Conservation (phyloP, 2,329 filamentous ascomycete species). For the Aspergillus quadrilineatus region DNA sequence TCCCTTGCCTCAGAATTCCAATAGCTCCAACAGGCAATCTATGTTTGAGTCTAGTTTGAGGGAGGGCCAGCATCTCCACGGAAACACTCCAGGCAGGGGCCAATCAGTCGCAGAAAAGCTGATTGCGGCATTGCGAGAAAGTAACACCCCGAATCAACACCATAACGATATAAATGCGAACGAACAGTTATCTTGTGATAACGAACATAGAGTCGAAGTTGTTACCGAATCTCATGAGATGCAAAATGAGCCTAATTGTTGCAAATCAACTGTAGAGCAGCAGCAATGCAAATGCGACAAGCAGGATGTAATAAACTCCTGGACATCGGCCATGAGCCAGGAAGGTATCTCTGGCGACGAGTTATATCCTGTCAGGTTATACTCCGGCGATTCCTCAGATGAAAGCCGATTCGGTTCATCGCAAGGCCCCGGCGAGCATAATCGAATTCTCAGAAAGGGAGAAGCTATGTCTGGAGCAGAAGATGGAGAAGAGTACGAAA, state of each 20-base stretch:
- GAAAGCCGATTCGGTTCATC: not conserved
- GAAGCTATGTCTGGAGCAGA: not conserved
- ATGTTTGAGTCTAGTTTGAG: not conserved
- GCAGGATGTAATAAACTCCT: not conserved
- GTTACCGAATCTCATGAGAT: not conserved
- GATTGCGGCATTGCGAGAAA: constrained; percentile 20
- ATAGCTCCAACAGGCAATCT: not conserved
- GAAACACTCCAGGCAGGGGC: constrained; percentile 21
- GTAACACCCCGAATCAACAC: not conserved
- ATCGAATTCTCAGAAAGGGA: not conserved
- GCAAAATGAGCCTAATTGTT: not conserved
- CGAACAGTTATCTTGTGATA: not conserved
- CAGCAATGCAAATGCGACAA: not conserved
- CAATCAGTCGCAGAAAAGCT: constrained; percentile 25
- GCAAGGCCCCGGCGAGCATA: not conserved
- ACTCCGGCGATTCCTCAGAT: not conserved
- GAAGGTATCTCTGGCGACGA: not conserved
- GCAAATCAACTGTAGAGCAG: not conserved
- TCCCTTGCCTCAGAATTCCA: not conserved
- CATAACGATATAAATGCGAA: not conserved
- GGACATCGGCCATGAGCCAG: not conserved
- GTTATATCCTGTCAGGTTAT: not conserved
- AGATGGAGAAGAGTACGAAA: not conserved
- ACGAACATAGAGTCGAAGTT: not conserved
- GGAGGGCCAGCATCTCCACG: not conserved